Percentiles rank a stretch among this genome's conserved stretches.
These are phyloP conservation scores for Xylariaceae sp. DNA, from an alignment of 2,329 filamentous ascomycete genomes.

Conservation along the genomic window DNA sequence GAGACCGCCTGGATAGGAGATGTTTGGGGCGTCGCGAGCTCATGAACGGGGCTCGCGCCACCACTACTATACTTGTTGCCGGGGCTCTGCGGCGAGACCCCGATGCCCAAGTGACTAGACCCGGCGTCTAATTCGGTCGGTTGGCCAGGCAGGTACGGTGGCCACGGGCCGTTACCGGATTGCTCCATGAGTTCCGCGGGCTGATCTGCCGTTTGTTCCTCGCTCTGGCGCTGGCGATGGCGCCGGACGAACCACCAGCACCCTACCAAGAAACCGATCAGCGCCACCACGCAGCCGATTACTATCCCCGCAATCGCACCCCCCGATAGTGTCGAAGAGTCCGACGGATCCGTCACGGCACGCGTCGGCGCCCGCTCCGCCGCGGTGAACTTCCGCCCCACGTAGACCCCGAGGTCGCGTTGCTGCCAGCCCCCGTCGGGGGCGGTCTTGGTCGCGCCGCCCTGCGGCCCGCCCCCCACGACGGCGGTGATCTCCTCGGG, in stretches of 20 bases:
- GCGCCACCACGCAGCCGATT: slow-evolving; percentile 39
- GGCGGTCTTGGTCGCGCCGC: slow-evolving; percentile 55
- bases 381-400: slow-evolving; percentile 52
- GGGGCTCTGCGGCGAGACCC: too few species aligned
- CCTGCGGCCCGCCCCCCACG: slow-evolving; percentile 54
- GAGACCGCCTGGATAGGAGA: too few species aligned
- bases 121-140: too few species aligned
- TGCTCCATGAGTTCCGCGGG: not conserved
- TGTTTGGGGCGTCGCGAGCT: too few species aligned
- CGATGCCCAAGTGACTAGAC: too few species aligned
- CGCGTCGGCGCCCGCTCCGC: slow-evolving; percentile 55
- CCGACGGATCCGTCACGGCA: slow-evolving; percentile 29
- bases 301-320: slow-evolving; percentile 43
- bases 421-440: slow-evolving; percentile 54
- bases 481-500: slow-evolving; percentile 52
- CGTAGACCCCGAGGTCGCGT: slow-evolving; percentile 55
- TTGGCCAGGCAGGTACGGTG: too few species aligned
- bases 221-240: slow-evolving; percentile 1
- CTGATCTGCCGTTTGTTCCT: not conserved
- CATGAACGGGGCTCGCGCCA: too few species aligned
- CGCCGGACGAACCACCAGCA: slow-evolving; percentile 39
- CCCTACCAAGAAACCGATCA: slow-evolving; percentile 34
- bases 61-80: too few species aligned
- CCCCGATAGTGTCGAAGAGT: slow-evolving; percentile 29
- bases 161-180: not conserved